Percentiles rank a stretch among this genome's conserved stretches.
These are phyloP conservation scores for Coemansia sp. DNA, from an alignment of 192 early-diverging fungal species.

Conservation along the genomic window DNA sequence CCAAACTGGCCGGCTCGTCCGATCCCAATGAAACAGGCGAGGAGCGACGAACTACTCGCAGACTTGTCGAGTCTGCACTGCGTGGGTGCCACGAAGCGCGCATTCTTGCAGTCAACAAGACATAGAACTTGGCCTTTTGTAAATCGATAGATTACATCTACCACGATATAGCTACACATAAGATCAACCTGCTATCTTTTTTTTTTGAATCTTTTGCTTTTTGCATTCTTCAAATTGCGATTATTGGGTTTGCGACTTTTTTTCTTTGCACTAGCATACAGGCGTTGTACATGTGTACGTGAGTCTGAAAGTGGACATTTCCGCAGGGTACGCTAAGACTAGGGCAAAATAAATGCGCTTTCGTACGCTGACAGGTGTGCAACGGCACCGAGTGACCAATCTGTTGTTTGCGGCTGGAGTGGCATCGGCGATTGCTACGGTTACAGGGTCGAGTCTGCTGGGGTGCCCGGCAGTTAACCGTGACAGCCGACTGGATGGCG, in stretches of 20 bases:
- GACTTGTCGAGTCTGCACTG: constrained; percentile 38
- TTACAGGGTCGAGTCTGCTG: constrained; percentile 48
- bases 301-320: constrained; percentile 1
- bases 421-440: constrained; percentile 40
- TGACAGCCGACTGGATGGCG: constrained; percentile 35
- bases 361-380: constrained; percentile 47
- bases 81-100: constrained; percentile 47
- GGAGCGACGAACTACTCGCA: constrained; percentile 36
- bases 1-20: background rate
- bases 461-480: constrained; percentile 50
- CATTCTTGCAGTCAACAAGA: background rate
- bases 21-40: constrained; percentile 16
- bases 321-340: background rate
- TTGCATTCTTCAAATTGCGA: background rate
- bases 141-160: too few species aligned
- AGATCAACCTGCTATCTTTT: constrained; percentile 1
- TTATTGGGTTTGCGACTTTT: background rate
- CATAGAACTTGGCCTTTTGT: too few species aligned
- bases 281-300: background rate
- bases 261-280: background rate
- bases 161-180: too few species aligned
- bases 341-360: constrained; percentile 33
- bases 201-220: background rate
- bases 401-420: constrained; percentile 47
- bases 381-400: constrained; percentile 49